Conservation (phyloP, 2,329 filamentous ascomycete species). For the Talaromyces piceae region DNA sequence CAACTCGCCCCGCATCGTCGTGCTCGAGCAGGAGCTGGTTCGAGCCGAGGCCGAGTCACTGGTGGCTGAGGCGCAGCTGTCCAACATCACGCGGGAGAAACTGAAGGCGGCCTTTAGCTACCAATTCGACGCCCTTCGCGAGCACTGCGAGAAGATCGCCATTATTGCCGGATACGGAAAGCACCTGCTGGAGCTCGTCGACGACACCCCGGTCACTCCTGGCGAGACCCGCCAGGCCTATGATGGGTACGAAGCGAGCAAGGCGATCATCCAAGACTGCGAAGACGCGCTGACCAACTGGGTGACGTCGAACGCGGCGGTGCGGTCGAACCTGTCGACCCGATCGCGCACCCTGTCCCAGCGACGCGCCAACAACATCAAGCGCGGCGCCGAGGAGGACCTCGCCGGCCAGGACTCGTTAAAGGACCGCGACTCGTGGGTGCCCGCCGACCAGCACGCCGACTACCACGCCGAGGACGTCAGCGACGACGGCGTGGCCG, state of each 20-base stretch:
- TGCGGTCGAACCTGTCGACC: slow-evolving; percentile 77
- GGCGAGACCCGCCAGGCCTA: slow-evolving; percentile 94
- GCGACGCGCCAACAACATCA: slow-evolving; percentile 67
- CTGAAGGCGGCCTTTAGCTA: slow-evolving; percentile 97
- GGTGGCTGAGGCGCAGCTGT: slow-evolving; percentile 93
- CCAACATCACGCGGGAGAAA: slow-evolving; percentile 99
- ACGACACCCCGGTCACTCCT: slow-evolving; percentile 93
- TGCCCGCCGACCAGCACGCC: slow-evolving; percentile 58
- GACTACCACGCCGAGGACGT: slow-evolving; percentile 38
- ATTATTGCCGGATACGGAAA: slow-evolving; percentile 98
- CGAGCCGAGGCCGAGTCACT: slow-evolving; percentile 98
- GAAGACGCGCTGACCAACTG: slow-evolving; percentile 96
- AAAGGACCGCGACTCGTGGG: slow-evolving; percentile 73
- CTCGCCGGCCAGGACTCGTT: slow-evolving; percentile 76
- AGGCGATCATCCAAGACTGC: slow-evolving; percentile 98
- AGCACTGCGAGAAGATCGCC: slow-evolving; percentile 96
- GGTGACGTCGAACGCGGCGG: slow-evolving; percentile 83
- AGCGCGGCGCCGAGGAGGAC: slow-evolving; percentile 61
- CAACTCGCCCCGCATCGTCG: slow-evolving; percentile 93
- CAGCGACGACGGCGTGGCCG: slow-evolving; percentile 31
- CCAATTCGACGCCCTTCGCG: slow-evolving; percentile 93
- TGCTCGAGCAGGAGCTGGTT: slow-evolving; percentile 96
- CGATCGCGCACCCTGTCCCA: slow-evolving; percentile 83
- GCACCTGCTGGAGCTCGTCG: slow-evolving; percentile 92
- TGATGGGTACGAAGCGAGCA: slow-evolving; percentile 96